Conservation (phyloP, 176 grass and related monocot genomes). For the Oryza officinalis region DNA sequence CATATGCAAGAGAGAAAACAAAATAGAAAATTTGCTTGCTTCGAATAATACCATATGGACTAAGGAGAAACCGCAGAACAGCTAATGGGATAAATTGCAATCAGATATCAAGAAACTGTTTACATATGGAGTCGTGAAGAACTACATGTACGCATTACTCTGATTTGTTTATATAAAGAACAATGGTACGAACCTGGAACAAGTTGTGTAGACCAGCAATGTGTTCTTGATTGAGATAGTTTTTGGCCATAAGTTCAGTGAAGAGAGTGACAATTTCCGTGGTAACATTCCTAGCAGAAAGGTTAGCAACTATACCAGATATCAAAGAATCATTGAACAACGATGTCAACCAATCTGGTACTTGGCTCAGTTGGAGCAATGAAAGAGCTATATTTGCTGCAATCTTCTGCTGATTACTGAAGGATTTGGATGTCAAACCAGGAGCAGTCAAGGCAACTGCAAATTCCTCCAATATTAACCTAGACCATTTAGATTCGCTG, state of each 20-base stretch:
- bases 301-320: constrained; percentile 65
- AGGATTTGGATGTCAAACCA: constrained; percentile 76
- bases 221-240: constrained; percentile 77
- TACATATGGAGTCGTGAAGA: neutral
- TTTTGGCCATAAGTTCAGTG: constrained; percentile 59
- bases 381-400: constrained; percentile 62
- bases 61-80: neutral
- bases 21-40: neutral
- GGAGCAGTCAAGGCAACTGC: constrained; percentile 74
- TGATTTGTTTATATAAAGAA: constrained; percentile 16
- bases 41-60: neutral
- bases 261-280: constrained; percentile 86
- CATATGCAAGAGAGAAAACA: neutral
- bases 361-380: constrained; percentile 67
- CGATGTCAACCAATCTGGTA: constrained; percentile 72
- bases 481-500: constrained; percentile 82
- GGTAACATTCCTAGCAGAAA: constrained; percentile 83
- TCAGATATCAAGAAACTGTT: neutral
- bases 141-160: constrained; percentile 4
- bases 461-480: constrained; percentile 86
- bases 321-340: constrained; percentile 56
- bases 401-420: constrained; percentile 72
- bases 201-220: constrained; percentile 70
- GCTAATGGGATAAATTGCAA: neutral
- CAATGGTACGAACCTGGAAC: constrained; percentile 70